A percentile compares a stretch with the other conserved stretches of the same genome.
These are phyloP conservation scores for Cucumis melo DNA, from an alignment of 306 rosid species.

Conservation along the genomic window DNA sequence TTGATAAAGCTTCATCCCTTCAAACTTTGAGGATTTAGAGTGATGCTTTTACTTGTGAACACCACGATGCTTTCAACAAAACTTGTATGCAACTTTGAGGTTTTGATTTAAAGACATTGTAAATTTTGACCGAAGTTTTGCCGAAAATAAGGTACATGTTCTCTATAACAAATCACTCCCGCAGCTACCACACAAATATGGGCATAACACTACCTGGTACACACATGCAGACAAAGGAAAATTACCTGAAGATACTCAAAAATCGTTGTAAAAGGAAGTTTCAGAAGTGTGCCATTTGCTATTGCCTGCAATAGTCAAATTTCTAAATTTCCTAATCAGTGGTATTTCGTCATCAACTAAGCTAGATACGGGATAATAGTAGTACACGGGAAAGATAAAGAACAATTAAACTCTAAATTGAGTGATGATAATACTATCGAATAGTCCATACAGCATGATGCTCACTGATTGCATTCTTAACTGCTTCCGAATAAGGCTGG, in stretches of 20 bases:
- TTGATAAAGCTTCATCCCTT: background rate
- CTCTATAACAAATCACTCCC: background rate
- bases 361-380: background rate
- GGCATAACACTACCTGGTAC: background rate
- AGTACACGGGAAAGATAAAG: background rate
- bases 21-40: background rate
- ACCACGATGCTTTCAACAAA: background rate
- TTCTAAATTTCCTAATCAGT: background rate
- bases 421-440: slow-evolving; percentile 9
- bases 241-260: slow-evolving; percentile 97
- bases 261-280: slow-evolving; percentile 72
- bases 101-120: background rate
- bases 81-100: background rate
- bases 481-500: slow-evolving; percentile 51
- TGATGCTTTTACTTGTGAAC: background rate
- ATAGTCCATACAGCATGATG: slow-evolving; percentile 57
- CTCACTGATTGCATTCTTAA: slow-evolving; percentile 48
- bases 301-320: slow-evolving; percentile 48
- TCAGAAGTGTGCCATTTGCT: slow-evolving; percentile 43
- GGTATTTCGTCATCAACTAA: background rate
- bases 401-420: background rate
- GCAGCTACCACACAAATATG: background rate
- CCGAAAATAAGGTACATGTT: background rate
- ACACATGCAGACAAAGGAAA: background rate
- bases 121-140: background rate